phyloP scores from a whole-genome alignment of 108 stramenopile species.

The Pseudonitzschia multistriata region DNA sequence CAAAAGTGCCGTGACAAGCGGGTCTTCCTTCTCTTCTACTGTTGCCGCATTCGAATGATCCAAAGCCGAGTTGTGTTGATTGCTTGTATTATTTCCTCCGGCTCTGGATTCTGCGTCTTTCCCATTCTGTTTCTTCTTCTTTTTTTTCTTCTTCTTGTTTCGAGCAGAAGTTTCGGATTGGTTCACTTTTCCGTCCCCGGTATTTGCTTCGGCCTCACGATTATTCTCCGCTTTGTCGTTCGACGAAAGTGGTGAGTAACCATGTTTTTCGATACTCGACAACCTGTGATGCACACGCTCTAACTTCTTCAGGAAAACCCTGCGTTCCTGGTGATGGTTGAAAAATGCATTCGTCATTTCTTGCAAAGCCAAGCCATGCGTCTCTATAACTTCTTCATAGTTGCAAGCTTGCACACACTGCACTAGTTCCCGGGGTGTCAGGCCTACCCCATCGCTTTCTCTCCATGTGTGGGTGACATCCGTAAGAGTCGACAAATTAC shows the following conservation, averaged over 20 bases:
- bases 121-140: slow-evolving; percentile 33
- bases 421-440: slow-evolving; percentile 64
- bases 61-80: slow-evolving; percentile 8
- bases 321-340: slow-evolving; percentile 34
- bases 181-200: background rate
- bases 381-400: slow-evolving; percentile 46
- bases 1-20: slow-evolving; percentile 63
- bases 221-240: slow-evolving; percentile 1
- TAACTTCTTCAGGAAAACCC: slow-evolving; percentile 42
- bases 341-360: slow-evolving; percentile 48
- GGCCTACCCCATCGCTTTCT: slow-evolving; percentile 40
- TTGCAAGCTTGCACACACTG: slow-evolving; percentile 36
- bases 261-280: slow-evolving; percentile 52
- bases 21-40: slow-evolving; percentile 46
- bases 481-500: slow-evolving; percentile 37
- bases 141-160: slow-evolving; percentile 38
- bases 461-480: slow-evolving; percentile 57
- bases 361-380: slow-evolving; percentile 57
- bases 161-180: slow-evolving; percentile 4
- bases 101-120: slow-evolving; percentile 13
- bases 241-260: slow-evolving; percentile 43
- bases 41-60: slow-evolving; percentile 8
- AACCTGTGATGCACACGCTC: slow-evolving; percentile 38
- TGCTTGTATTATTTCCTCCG: background rate
- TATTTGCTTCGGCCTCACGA: background rate